Base-by-base conservation (phyloP, 306 rosid species). In the Cucurbita pepo region DNA sequence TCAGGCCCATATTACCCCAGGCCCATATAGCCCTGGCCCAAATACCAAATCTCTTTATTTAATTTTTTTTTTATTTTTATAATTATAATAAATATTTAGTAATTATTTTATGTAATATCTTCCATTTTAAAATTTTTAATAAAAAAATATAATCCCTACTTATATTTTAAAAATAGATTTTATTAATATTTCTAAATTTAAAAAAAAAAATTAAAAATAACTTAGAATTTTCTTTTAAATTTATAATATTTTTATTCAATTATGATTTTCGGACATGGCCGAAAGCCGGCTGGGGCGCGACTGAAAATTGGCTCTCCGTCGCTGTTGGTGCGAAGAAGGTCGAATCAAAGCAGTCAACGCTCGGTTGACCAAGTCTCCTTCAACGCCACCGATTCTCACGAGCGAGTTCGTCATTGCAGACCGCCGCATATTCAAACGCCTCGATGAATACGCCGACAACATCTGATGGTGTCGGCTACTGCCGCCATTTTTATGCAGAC, bases 341-440 rank as follows among this genome's bases (percentile, higher is more conserved):
- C 96, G 90, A 76, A 93, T 93, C 81, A 90, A 66, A 1, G 98
- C 96, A 0, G 96, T 87, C 15, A 93, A 56, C 14, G 96, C 96
- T 44, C 98, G 69, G 74, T 88, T 90, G 12, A 93, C 98, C 98
- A 89, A 93, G 79, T 93, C 98, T 0, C 98, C 98, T 52, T 93
- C 98, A 1, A 93, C 98, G 5, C 96, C 87, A n/a, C 96, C 88
- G 72, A 93, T 93, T 15, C 98, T 79, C 3, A 93, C 96, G 21
- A 93, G 77, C 30, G 98, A 93, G 75, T 93, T 93, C 79, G 82
- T 93, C 98, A 93, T 93, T 7, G 98, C 98, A 7, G 98, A 93
- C 81, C 96, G 84, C 18, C 89, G 91, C 98, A 90, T 93, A 58
- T 93, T 90, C 7, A 88, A 81, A 16, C 93, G 82, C 15, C 71